Conservation (phyloP, 768 basidiomycete species). For the Lactifluus hygrophoroides region DNA sequence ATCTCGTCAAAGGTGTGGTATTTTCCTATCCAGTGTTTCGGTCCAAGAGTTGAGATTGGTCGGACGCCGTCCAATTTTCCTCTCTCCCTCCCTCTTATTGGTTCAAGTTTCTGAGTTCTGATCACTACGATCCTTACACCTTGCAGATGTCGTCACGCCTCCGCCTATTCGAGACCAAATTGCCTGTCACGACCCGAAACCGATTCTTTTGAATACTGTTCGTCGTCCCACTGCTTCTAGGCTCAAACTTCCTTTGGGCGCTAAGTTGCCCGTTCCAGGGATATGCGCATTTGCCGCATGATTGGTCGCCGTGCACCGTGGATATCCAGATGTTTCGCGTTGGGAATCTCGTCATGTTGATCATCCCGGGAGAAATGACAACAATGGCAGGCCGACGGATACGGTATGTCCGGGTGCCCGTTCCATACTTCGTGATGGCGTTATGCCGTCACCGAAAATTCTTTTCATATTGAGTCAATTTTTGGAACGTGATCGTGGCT, state of each 20-base stretch:
- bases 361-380: conserved; percentile 72
- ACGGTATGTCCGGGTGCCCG: conserved; percentile 36
- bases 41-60: background rate
- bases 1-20: conserved; percentile 55
- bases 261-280: conserved; percentile 36
- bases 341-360: conserved; percentile 66
- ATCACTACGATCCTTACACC: background rate
- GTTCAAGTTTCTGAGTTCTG: background rate
- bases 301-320: conserved; percentile 67
- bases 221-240: conserved; percentile 21
- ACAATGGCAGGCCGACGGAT: conserved; percentile 77
- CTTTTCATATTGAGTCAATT: conserved; percentile 3
- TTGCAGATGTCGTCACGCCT: conserved; percentile 52
- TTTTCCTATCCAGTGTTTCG: background rate
- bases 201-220: conserved; percentile 68
- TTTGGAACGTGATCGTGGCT: background rate
- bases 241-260: conserved; percentile 7
- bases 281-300: conserved; percentile 56
- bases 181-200: conserved; percentile 70
- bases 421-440: background rate
- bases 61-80: background rate
- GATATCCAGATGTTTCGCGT: conserved; percentile 71
- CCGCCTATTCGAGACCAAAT: conserved; percentile 50
- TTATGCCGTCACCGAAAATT: background rate
- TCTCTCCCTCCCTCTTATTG: background rate